phyloP scores from a whole-genome alignment of 1,139 yeast species.

The Yamadazyma triangularis region DNA sequence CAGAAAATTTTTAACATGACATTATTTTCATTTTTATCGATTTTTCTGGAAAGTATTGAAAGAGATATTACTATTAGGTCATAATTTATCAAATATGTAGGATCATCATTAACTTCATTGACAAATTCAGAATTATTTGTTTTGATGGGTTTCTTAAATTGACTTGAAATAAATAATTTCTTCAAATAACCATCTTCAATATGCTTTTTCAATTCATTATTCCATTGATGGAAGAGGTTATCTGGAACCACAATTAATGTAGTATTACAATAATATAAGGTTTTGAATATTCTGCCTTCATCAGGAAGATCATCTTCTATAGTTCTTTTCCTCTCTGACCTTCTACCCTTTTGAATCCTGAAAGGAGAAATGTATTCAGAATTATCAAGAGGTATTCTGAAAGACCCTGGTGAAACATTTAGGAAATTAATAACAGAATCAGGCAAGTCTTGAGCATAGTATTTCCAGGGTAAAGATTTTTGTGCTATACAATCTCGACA shows the following conservation, averaged over 20 bases:
- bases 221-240: slow-evolving; percentile 65
- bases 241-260: slow-evolving; percentile 65
- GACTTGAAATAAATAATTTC: slow-evolving; percentile 29
- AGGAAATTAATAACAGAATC: slow-evolving; percentile 33
- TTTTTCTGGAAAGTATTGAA: slow-evolving; percentile 39
- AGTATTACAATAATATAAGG: slow-evolving; percentile 42
- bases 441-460: slow-evolving; percentile 42
- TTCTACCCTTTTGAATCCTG: slow-evolving; percentile 16
- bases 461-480: slow-evolving; percentile 57
- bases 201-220: slow-evolving; percentile 54
- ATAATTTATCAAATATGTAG: slow-evolving; percentile 32
- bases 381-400: slow-evolving; percentile 27
- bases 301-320: slow-evolving; percentile 9
- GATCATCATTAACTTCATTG: slow-evolving; percentile 21
- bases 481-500: slow-evolving; percentile 41
- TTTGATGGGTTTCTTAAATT: slow-evolving; percentile 19
- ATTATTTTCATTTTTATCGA: slow-evolving; percentile 21
- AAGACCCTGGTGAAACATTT: slow-evolving; percentile 37
- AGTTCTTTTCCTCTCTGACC: slow-evolving; percentile 10
- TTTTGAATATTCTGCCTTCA: slow-evolving; percentile 20
- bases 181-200: slow-evolving; percentile 31
- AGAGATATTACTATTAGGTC: slow-evolving; percentile 54
- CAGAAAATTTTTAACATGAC: slow-evolving; percentile 47
- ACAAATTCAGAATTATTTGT: slow-evolving; percentile 14
- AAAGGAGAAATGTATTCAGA: slow-evolving; percentile 18